Evolutionary conservation across 331 rosid species (phyloP).

Genomic region (Rosa hybrid): DNA sequence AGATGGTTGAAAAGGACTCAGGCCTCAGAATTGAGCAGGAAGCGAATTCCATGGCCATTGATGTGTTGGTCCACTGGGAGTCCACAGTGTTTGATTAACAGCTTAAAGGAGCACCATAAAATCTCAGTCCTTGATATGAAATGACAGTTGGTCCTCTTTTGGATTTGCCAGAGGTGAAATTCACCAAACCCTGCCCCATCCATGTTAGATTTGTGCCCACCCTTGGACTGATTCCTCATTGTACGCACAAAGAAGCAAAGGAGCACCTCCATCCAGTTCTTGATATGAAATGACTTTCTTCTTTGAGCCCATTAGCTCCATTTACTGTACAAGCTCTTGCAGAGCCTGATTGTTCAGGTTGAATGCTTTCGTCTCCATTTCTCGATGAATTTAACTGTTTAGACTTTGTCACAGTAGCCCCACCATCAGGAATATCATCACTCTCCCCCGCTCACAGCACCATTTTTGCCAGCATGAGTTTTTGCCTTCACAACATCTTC

Average conservation of each 20-base stretch:
- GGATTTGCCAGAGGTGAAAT: background rate
- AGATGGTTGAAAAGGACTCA: constrained; percentile 25
- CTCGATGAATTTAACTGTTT: constrained; percentile 56
- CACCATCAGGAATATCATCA: constrained; percentile 68
- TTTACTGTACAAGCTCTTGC: constrained; percentile 63
- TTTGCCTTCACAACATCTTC: constrained; percentile 79
- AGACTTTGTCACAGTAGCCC: constrained; percentile 45
- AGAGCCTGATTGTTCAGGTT: constrained; percentile 74
- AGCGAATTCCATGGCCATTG: constrained; percentile 43
- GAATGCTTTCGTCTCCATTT: constrained; percentile 65
- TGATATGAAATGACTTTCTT: constrained; percentile 34
- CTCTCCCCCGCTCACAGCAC: constrained; percentile 58
- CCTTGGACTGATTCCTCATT: no score
- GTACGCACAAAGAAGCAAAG: no score
- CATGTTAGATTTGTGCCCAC: no score
- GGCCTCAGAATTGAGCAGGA: constrained; percentile 29
- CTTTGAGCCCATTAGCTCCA: constrained; percentile 63
- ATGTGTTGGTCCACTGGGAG: constrained; percentile 1
- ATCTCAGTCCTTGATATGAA: background rate
- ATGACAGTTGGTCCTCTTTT: background rate
- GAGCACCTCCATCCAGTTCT: no score
- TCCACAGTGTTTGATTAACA: background rate
- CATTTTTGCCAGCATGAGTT: constrained; percentile 46
- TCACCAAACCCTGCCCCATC: no score
- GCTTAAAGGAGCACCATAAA: background rate